Evolutionary conservation across 352 stramenopile genomes (phyloP).

Genomic region (Globisporangium irregulare): DNA sequence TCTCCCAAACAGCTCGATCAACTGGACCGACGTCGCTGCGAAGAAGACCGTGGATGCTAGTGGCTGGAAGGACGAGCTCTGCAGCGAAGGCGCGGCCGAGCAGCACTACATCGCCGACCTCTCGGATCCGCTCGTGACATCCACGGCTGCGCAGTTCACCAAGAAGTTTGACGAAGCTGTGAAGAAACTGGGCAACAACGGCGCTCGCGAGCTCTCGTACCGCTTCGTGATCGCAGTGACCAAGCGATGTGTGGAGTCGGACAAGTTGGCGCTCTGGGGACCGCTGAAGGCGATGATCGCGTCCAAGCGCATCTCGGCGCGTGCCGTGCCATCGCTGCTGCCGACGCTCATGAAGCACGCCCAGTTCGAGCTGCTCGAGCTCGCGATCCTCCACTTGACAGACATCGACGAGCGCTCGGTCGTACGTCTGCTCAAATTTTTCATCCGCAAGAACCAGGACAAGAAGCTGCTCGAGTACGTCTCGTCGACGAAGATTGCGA

Average conservation of each 20-base stretch:
- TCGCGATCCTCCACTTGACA: constrained; percentile 55
- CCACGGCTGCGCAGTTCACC: constrained; percentile 39
- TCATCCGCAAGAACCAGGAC: constrained; percentile 58
- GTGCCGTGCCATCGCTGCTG: constrained; percentile 57
- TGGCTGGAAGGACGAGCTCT: constrained; percentile 48
- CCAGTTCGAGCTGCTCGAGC: constrained; percentile 64
- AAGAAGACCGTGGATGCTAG: constrained; percentile 18
- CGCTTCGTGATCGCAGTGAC: constrained; percentile 59
- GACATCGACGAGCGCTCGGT: constrained; percentile 79
- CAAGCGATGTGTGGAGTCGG: constrained; percentile 53
- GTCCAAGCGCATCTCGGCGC: constrained; percentile 60
- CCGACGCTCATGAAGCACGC: constrained; percentile 63
- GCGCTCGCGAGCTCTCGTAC: constrained; percentile 36
- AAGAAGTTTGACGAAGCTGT: constrained; percentile 49
- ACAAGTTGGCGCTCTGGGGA: constrained; percentile 49
- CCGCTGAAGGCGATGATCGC: constrained; percentile 49
- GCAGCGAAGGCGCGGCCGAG: constrained; percentile 43
- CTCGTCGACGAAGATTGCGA: constrained; percentile 11
- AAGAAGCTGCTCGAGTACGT: constrained; percentile 36
- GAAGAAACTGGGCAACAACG: constrained; percentile 22
- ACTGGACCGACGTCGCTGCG: constrained; percentile 41
- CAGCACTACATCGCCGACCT: constrained; percentile 58
- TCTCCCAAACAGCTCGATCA: constrained; percentile 41
- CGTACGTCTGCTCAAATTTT: constrained; percentile 71
- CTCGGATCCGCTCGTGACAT: constrained; percentile 32